Percentiles rank a stretch among this genome's conserved stretches.
phyloP scores from a whole-genome alignment of 129 eudicot species.

The Artemisia argyi region DNA sequence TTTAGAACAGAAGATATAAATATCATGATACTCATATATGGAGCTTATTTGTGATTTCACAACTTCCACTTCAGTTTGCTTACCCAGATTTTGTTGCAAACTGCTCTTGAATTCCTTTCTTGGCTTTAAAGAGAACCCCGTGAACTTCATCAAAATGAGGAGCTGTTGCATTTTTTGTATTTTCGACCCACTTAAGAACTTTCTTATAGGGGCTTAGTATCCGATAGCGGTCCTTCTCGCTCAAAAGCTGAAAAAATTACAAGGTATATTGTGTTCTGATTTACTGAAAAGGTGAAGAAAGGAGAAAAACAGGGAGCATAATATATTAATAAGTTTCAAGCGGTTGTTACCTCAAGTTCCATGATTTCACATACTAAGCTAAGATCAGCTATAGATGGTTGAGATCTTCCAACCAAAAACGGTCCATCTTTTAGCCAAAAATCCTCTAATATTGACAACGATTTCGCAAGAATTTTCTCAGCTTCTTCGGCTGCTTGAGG shows the following conservation, averaged over 20 bases:
- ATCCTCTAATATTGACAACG: constrained; percentile 51
- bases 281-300: not conserved
- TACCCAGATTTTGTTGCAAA: constrained; percentile 15
- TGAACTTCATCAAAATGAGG: constrained; percentile 82
- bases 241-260: constrained; percentile 41
- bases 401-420: constrained; percentile 52
- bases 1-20: not conserved
- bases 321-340: not conserved
- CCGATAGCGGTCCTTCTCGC: constrained; percentile 50
- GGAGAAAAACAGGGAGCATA: not conserved
- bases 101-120: constrained; percentile 36
- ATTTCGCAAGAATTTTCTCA: constrained; percentile 42
- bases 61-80: constrained; percentile 29
- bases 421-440: constrained; percentile 66
- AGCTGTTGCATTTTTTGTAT: constrained; percentile 48
- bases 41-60: constrained; percentile 21
- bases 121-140: constrained; percentile 28
- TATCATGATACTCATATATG: not conserved
- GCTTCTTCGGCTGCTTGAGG: constrained; percentile 50
- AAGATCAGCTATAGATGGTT: constrained; percentile 81
- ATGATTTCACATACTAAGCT: constrained; percentile 70
- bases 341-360: constrained; percentile 61
- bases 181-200: constrained; percentile 64
- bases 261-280: not conserved
- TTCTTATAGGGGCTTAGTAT: constrained; percentile 61